A percentile compares a stretch with the other conserved stretches of the same genome.
Evolutionary conservation across 2,329 filamentous ascomycete species (phyloP).

Genomic region (Neofusicoccum kwambonambiense): DNA sequence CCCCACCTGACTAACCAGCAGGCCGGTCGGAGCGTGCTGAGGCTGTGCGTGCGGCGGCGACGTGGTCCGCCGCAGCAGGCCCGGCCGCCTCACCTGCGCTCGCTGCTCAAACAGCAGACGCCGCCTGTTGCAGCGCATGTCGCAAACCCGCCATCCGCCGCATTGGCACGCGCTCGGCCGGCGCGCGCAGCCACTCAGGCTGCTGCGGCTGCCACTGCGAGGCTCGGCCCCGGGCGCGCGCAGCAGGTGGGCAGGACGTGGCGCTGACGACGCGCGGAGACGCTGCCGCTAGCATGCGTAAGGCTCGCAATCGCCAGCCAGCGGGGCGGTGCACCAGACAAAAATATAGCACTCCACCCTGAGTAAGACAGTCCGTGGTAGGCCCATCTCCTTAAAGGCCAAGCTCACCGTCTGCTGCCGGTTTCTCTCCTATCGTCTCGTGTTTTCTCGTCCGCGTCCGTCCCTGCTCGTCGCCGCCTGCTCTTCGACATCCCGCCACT

Average conservation of each 20-base stretch:
- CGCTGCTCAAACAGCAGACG: too few species aligned
- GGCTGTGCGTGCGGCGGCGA: background rate
- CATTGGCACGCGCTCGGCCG: background rate
- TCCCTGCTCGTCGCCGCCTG: background rate
- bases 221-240: background rate
- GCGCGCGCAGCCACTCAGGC: background rate
- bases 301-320: background rate
- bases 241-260: background rate
- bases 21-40: too few species aligned
- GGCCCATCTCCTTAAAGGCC: background rate
- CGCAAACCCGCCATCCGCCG: background rate
- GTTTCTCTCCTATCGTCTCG: background rate
- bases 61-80: background rate
- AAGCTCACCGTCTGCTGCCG: background rate
- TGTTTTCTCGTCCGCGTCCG: background rate
- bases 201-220: background rate
- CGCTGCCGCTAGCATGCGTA: background rate
- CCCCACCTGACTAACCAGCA: too few species aligned
- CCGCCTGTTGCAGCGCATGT: background rate
- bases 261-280: slow-evolving; percentile 5
- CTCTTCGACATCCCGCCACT: background rate
- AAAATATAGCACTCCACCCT: slow-evolving; percentile 7
- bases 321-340: slow-evolving; percentile 7
- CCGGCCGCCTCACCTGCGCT: too few species aligned
- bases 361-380: background rate